These are phyloP conservation scores for Parathielavia hyrcaniae DNA, from an alignment of 495 filamentous ascomycete species.

Conservation along the genomic window DNA sequence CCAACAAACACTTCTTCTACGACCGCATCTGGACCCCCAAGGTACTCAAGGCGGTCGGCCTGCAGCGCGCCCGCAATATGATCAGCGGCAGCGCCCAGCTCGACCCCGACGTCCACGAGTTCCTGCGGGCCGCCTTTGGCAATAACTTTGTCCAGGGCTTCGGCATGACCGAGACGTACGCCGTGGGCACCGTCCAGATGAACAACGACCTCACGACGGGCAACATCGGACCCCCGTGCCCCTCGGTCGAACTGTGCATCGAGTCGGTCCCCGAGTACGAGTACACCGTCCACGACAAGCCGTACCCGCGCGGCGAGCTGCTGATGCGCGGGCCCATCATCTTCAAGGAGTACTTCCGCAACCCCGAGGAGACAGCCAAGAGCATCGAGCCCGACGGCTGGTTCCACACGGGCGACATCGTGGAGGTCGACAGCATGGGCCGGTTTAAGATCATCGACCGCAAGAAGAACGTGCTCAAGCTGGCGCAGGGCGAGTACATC, in stretches of 20 bases:
- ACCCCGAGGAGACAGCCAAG: constrained; percentile 77
- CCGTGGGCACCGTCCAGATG: constrained; percentile 62
- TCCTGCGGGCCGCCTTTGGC: constrained; percentile 76
- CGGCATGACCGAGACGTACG: constrained; percentile 93
- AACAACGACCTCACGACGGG: constrained; percentile 64
- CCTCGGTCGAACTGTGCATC: constrained; percentile 69
- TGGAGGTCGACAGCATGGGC: constrained; percentile 71
- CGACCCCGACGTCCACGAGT: constrained; percentile 78
- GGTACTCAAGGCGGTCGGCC: constrained; percentile 70
- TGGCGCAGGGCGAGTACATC: constrained; percentile 96
- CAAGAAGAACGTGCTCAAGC: constrained; percentile 96
- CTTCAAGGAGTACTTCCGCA: constrained; percentile 83
- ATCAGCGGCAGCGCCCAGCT: constrained; percentile 87
- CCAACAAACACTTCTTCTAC: constrained; percentile 78
- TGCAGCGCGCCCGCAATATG: constrained; percentile 68
- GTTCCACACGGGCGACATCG: constrained; percentile 95
- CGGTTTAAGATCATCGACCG: constrained; percentile 93
- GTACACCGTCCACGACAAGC: constrained; percentile 83
- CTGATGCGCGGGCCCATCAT: constrained; percentile 70
- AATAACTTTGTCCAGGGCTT: constrained; percentile 85
- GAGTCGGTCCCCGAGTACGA: constrained; percentile 91
- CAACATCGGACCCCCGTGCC: constrained; percentile 70
- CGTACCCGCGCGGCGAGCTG: constrained; percentile 88
- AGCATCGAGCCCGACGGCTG: constrained; percentile 82
- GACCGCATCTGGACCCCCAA: constrained; percentile 93